Percentiles rank a stretch among this genome's conserved stretches.
Conservation (phyloP, 495 filamentous ascomycete species). For the Halenospora varia region DNA sequence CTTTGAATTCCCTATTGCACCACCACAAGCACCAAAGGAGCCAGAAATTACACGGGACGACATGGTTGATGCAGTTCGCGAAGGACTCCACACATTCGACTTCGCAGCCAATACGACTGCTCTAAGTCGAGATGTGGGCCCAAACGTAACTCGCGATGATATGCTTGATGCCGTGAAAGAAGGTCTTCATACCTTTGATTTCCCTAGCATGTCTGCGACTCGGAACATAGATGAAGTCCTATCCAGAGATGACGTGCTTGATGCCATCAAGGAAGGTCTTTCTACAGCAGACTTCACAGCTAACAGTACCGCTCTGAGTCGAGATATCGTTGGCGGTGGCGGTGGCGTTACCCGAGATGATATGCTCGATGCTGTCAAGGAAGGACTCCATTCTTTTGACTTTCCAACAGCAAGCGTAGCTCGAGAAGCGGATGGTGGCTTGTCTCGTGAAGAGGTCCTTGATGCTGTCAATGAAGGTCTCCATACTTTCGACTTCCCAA, state of each 20-base stretch:
- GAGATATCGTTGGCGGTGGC: neutral
- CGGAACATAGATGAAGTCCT: constrained; percentile 40
- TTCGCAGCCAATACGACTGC: constrained; percentile 42
- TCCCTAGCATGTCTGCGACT: constrained; percentile 43
- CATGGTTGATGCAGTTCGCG: constrained; percentile 70
- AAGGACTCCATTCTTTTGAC: constrained; percentile 40
- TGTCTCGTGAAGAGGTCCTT: constrained; percentile 72
- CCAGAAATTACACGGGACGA: constrained; percentile 50
- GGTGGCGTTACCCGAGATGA: constrained; percentile 48
- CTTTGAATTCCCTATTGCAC: constrained; percentile 54
- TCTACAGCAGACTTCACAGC: constrained; percentile 67
- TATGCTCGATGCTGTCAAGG: constrained; percentile 51
- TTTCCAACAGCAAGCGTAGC: constrained; percentile 45
- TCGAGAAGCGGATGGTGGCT: constrained; percentile 36
- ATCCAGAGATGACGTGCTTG: constrained; percentile 72
- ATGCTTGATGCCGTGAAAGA: constrained; percentile 53
- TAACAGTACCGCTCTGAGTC: constrained; percentile 57
- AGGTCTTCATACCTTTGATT: constrained; percentile 39
- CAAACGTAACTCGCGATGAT: constrained; percentile 48
- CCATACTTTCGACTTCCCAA: constrained; percentile 66
- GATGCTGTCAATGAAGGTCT: constrained; percentile 72
- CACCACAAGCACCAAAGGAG: neutral
- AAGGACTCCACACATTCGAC: constrained; percentile 64
- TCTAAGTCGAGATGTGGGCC: constrained; percentile 1
- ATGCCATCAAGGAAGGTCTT: constrained; percentile 70